Evolutionary conservation across 352 stramenopile genomes (phyloP), one percentile per base, ranked within the genome.

Genomic region (Sclerospora graminicola): DNA sequence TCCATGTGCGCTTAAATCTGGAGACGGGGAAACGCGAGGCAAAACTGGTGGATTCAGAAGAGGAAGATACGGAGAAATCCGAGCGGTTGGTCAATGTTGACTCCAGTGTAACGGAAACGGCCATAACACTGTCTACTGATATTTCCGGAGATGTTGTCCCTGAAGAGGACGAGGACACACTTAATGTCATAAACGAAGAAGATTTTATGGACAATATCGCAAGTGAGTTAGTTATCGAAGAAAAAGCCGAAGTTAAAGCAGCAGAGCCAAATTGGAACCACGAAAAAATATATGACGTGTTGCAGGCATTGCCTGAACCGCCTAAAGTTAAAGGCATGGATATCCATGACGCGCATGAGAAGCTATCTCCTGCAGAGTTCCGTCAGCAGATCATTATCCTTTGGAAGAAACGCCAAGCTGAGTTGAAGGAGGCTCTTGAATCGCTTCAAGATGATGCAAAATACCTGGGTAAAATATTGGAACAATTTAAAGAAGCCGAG

Each of bases 261-360:
- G 52, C 16, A 0, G 72, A 89, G 24, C 74, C 72, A 1, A 66
- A 84, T 39, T 86, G 76, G 70, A 89, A 89, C 50, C 70, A 86
- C 29, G 80, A 92, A n/a, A 89, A 89, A 48, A 88, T 92, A 23
- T 89, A 82, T 39, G 79, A 92, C 33, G 67, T 82, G 37, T 51
- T 92, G 5, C 60, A 86, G 38, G 69, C 69, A n/a, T 57, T 92
- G 23, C 80, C 80, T 2, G 69, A 89, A 35, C 80, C 80, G 1
- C 80, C 80, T 0, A 62, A 67, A 39, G 54, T 92, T 14, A 69
- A 84, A 28, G 77, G 74, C 7, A 81, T 92, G 72, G 63, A 89
- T 31, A 82, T 92, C 28, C 57, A 89, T 39, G 64, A 86, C 21
- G 80, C 80, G 3, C 62, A 80, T 26, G 60, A 66, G 1, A 88